Conservation (phyloP, 2,329 filamentous ascomycete genomes). For the Xylaria sp. region DNA sequence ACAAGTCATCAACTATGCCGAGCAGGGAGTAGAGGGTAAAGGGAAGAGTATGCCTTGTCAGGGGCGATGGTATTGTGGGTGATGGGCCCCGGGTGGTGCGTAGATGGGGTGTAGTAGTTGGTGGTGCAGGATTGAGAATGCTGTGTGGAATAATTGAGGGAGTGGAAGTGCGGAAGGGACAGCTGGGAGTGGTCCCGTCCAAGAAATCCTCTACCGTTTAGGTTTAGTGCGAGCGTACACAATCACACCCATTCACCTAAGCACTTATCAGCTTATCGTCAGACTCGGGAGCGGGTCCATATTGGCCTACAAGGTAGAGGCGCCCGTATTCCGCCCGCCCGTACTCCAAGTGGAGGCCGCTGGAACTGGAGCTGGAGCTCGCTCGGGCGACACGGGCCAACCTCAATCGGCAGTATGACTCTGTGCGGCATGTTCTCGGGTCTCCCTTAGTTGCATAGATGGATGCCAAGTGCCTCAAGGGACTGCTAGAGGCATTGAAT, state of each 20-base stretch:
- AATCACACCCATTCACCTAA: slow-evolving; percentile 15
- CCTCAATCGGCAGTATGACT: too few species aligned
- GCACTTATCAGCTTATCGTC: slow-evolving; percentile 26
- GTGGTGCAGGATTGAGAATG: slow-evolving; percentile 36
- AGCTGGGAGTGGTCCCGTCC: slow-evolving; percentile 29
- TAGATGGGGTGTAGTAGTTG: slow-evolving; percentile 36
- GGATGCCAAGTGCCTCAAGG: too few species aligned
- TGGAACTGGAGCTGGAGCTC: too few species aligned
- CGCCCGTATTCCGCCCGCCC: too few species aligned
- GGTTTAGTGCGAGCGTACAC: slow-evolving; percentile 27
- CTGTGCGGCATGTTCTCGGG: too few species aligned
- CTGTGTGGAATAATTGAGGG: slow-evolving; percentile 40
- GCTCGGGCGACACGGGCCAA: too few species aligned
- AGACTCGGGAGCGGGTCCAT: too few species aligned
- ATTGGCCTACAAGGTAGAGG: too few species aligned
- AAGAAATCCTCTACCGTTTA: slow-evolving; percentile 20
- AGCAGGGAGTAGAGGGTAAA: slow-evolving; percentile 23
- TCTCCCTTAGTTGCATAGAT: too few species aligned
- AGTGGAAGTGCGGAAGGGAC: slow-evolving; percentile 40
- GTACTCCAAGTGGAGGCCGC: too few species aligned
- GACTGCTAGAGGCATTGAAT: too few species aligned
- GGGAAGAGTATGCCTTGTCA: slow-evolving; percentile 22
- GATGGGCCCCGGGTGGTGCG: slow-evolving; percentile 39
- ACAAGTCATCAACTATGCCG: slow-evolving; percentile 42
- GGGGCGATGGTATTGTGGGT: slow-evolving; percentile 26